phyloP scores from a whole-genome alignment of 352 stramenopile genomes.

The Globisporangium nodosum region DNA sequence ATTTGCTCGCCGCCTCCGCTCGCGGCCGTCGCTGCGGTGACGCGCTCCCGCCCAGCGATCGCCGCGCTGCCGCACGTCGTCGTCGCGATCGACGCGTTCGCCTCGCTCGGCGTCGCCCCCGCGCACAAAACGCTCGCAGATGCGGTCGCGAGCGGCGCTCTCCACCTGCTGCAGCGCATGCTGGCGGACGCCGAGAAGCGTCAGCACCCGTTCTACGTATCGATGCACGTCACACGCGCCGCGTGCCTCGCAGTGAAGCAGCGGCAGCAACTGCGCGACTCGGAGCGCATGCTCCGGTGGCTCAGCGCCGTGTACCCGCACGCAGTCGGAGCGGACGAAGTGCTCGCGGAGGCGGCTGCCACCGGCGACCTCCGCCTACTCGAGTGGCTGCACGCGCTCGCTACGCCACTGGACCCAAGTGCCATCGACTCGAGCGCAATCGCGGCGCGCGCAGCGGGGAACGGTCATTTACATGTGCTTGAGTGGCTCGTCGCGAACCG shows the following conservation, averaged over 20 bases:
- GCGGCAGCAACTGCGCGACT: not conserved
- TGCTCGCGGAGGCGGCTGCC: not conserved
- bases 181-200: not conserved
- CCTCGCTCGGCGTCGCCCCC: not conserved
- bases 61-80: not conserved
- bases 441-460: not conserved
- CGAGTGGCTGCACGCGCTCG: not conserved
- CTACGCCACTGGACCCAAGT: not conserved
- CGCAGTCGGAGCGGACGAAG: not conserved
- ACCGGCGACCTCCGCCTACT: not conserved
- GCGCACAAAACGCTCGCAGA: not conserved
- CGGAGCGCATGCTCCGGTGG: not conserved
- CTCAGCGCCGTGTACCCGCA: not conserved
- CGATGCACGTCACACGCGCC: not conserved
- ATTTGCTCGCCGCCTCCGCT: not conserved
- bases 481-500: not conserved
- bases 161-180: not conserved
- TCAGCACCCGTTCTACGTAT: not conserved
- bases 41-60: not conserved
- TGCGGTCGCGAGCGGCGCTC: not conserved
- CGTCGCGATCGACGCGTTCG: not conserved
- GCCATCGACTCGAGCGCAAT: not conserved
- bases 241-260: not conserved
- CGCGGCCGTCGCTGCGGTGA: not conserved
- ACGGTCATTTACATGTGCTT: not conserved